These are phyloP conservation scores for Schwanniomyces polymorphus DNA, from an alignment of 805 yeast genomes.

Conservation along the genomic window DNA sequence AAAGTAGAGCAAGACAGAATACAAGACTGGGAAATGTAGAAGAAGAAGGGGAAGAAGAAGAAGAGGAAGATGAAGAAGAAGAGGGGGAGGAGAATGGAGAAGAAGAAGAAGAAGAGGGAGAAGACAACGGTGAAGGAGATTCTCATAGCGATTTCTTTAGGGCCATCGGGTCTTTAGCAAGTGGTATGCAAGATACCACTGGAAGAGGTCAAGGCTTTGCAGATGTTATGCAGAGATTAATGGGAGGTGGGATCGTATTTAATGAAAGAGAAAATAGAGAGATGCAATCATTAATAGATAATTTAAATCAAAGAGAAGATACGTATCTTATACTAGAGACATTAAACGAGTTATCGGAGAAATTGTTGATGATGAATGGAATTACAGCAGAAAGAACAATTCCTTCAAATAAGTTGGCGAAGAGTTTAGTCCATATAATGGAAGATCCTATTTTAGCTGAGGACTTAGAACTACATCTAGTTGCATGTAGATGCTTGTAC, in stretches of 20 bases:
- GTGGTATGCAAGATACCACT: slow-evolving; percentile 13
- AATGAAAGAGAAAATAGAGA: slow-evolving; percentile 25
- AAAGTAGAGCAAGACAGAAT: slow-evolving; percentile 9
- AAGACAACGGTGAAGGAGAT: slow-evolving; percentile 9
- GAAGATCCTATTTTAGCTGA: slow-evolving; percentile 56
- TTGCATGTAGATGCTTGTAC: slow-evolving; percentile 80
- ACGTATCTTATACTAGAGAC: slow-evolving; percentile 64
- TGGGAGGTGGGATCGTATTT: slow-evolving; percentile 25
- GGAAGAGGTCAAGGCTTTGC: slow-evolving; percentile 18
- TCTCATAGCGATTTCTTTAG: slow-evolving; percentile 24
- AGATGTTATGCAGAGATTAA: slow-evolving; percentile 33
- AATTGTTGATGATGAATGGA: slow-evolving; percentile 67
- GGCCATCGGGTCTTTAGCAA: slow-evolving; percentile 22
- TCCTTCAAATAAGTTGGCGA: slow-evolving; percentile 58
- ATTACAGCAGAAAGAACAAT: slow-evolving; percentile 60
- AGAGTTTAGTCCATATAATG: slow-evolving; percentile 56
- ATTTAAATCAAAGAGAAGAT: slow-evolving; percentile 49
- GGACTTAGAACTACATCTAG: slow-evolving; percentile 76
- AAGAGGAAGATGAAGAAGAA: slow-evolving; percentile 12
- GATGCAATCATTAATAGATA: slow-evolving; percentile 34
- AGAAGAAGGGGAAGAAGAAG: slow-evolving; percentile 10
- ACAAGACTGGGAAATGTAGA: slow-evolving; percentile 10
- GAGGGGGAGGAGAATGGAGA: slow-evolving; percentile 8
- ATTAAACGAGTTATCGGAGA: slow-evolving; percentile 62
- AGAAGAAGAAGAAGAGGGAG: slow-evolving; percentile 14